Base-by-base conservation (phyloP, 2,329 filamentous ascomycete species). In the Ophiocordyceps camponoti-leonardi region DNA sequence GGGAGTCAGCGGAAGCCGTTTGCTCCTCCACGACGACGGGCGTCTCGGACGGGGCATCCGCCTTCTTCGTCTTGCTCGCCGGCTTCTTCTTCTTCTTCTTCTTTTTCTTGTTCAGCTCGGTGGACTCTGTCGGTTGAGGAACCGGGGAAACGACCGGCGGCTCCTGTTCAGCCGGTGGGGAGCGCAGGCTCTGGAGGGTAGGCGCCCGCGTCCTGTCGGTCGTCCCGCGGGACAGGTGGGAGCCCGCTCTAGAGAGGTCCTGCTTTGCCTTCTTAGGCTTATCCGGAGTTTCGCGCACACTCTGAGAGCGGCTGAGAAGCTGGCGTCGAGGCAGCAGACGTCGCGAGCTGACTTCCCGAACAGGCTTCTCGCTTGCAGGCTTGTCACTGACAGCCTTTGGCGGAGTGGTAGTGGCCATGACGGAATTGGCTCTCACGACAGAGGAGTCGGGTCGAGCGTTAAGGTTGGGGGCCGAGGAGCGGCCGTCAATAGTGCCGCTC, bases 341-440 rank as follows among this genome's bases (percentile, higher is more conserved):
- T 51, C 77, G 68, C 16, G 78, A 79, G 52, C 81, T 80, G n/a
- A 76, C 67, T 50, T 81, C 77, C 53, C 79, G 78, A 42, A 82
- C 72, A 57, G 83, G 52, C 30, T 63, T 58, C 50, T 69, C 54
- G 40, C 6, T n/a, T 12, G 7, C 14, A 12, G 33, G 16, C 33
- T 37, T 37, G 16, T 16, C n/a, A 16, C 6, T 16, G 14, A 16
- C 33, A 18, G 33, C 33, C 10, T n/a, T 18, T 16, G 33, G n/a
- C 16, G 14, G 7, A 37, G 16, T 12, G 16, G 33, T 37, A 18
- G 6, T 16, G 18, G 14, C 33, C 33, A 18, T 8, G 33, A 37
- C n/a, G 33, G 33, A 16, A 8, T 7, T 18, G 33, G 33, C 26
- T 28, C 26, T 28, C 26, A 28, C 33, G 6, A n/a, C n/a, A 16